Conservation (phyloP, 1,139 yeast species). For the Nakaseomyces sp. region DNA sequence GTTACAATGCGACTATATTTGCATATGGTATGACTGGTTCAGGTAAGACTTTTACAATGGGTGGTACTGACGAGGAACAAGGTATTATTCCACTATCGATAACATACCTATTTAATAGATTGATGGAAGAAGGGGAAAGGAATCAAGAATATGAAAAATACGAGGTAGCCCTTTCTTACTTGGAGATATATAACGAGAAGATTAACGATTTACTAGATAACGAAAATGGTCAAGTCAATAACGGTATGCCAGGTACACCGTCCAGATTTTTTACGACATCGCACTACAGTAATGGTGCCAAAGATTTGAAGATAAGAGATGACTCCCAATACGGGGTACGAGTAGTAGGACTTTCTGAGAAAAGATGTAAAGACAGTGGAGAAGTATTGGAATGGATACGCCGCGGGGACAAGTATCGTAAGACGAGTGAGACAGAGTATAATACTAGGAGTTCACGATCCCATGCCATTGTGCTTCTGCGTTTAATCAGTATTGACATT, state of each 20-base stretch:
- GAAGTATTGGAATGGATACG: constrained; percentile 56
- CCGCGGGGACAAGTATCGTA: constrained; percentile 64
- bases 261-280: constrained; percentile 9
- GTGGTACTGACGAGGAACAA: constrained; percentile 57
- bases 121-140: constrained; percentile 30
- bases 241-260: constrained; percentile 8
- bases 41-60: constrained; percentile 79
- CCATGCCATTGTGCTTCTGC: constrained; percentile 79
- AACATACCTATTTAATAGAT: constrained; percentile 50
- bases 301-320: constrained; percentile 65
- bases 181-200: constrained; percentile 87
- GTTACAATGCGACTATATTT: constrained; percentile 81
- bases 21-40: constrained; percentile 97
- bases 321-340: constrained; percentile 64
- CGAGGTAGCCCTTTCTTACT: constrained; percentile 54
- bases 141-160: constrained; percentile 28
- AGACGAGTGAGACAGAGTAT: constrained; percentile 83
- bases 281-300: constrained; percentile 8
- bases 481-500: constrained; percentile 41
- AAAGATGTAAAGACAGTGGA: constrained; percentile 44
- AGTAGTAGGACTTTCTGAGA: constrained; percentile 67
- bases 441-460: constrained; percentile 80
- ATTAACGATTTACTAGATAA: constrained; percentile 57
- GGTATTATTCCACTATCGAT: constrained; percentile 77
- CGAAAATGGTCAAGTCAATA: constrained; percentile 16